These are phyloP conservation scores for Diaporthe nobilis DNA, from an alignment of 2,329 filamentous ascomycete species.

Conservation along the genomic window DNA sequence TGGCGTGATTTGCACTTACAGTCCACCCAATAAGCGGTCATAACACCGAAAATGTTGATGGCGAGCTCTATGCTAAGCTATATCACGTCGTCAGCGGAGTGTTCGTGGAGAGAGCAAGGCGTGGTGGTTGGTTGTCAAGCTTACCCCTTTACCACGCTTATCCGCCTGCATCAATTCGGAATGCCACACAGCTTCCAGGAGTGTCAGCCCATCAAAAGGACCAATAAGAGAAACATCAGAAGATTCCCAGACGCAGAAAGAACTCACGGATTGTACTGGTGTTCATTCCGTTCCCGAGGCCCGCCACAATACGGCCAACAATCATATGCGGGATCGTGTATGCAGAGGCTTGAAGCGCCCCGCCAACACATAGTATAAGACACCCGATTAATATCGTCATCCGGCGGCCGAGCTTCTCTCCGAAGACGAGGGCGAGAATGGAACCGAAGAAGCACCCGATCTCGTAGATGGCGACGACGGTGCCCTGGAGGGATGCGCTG, in stretches of 20 bases:
- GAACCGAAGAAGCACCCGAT: conserved; percentile 63
- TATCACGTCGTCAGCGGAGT: not conserved
- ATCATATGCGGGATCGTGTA: conserved; percentile 59
- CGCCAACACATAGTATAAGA: conserved; percentile 58
- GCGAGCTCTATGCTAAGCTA: conserved; percentile 21
- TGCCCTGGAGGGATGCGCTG: conserved; percentile 60
- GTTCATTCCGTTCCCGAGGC: conserved; percentile 62
- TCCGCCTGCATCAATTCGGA: conserved; percentile 58
- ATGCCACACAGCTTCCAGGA: conserved; percentile 54
- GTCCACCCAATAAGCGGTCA: conserved; percentile 24
- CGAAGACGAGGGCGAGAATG: conserved; percentile 55
- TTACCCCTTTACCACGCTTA: conserved; percentile 55
- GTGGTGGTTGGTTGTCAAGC: not conserved
- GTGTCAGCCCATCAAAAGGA: not conserved
- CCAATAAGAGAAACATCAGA: not conserved
- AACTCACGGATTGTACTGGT: conserved; percentile 61
- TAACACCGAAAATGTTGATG: conserved; percentile 21
- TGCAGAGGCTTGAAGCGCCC: conserved; percentile 57
- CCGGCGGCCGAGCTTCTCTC: conserved; percentile 60
- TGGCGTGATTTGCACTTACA: not conserved
- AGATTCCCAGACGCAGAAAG: not conserved
- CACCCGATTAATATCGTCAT: conserved; percentile 57
- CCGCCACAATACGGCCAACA: conserved; percentile 60
- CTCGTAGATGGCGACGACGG: conserved; percentile 62
- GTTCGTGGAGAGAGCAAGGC: conserved; percentile 42